phyloP scores from a whole-genome alignment of 2,329 filamentous ascomycete species.

The Fusarium tupiense region DNA sequence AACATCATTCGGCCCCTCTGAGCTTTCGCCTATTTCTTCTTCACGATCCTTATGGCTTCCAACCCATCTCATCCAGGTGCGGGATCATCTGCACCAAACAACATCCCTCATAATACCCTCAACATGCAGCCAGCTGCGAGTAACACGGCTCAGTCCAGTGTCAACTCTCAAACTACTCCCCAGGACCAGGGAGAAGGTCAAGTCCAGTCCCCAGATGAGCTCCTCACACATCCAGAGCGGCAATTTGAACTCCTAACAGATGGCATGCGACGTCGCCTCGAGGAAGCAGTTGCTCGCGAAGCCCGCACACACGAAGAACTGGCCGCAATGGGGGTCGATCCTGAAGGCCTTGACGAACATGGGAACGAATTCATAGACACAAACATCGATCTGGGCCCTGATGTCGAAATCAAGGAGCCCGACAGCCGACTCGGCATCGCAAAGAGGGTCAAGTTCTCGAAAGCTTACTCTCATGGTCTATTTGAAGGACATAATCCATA shows the following conservation, averaged over 20 bases:
- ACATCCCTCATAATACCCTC: background rate
- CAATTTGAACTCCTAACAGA: constrained; percentile 7
- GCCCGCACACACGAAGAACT: constrained; percentile 22
- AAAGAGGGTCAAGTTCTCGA: constrained; percentile 45
- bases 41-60: constrained; percentile 4
- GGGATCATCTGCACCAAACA: background rate
- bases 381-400: background rate
- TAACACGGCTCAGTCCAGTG: background rate
- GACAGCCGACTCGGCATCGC: constrained; percentile 12
- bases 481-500: constrained; percentile 48
- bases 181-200: background rate
- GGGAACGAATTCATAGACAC: background rate
- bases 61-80: background rate
- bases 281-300: constrained; percentile 13
- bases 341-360: background rate
- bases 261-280: constrained; percentile 12
- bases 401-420: constrained; percentile 13
- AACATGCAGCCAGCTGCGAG: background rate
- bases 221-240: constrained; percentile 5
- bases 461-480: constrained; percentile 40
- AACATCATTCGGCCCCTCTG: background rate
- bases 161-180: background rate
- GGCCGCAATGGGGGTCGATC: constrained; percentile 4
- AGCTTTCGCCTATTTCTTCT: background rate
- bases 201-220: background rate